These are phyloP conservation scores for Talaromyces sp. DNA, from an alignment of 2,329 filamentous ascomycete species.

Conservation along the genomic window DNA sequence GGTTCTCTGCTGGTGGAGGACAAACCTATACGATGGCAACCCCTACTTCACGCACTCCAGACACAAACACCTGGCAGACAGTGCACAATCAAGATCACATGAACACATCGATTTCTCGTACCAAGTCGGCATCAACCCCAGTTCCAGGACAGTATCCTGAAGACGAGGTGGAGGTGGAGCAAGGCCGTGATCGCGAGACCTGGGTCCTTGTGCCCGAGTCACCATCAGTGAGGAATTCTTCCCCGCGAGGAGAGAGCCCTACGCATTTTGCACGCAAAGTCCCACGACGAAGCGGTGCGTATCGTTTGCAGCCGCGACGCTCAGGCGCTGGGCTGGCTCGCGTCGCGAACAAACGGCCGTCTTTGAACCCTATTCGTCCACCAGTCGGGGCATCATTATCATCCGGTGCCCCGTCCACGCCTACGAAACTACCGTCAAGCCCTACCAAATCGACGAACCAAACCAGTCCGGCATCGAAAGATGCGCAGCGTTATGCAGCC, in stretches of 20 bases:
- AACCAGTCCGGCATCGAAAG: constrained; percentile 36
- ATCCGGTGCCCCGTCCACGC: constrained; percentile 18
- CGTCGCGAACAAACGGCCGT: constrained; percentile 17
- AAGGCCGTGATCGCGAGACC: constrained; percentile 45
- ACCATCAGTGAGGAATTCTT: constrained; percentile 6
- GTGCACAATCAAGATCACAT: constrained; percentile 23
- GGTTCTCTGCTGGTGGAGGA: constrained; percentile 83
- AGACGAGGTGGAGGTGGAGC: constrained; percentile 17
- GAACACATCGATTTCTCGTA: constrained; percentile 13
- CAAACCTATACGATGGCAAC: constrained; percentile 56
- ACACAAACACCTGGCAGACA: constrained; percentile 25
- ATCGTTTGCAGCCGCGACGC: constrained; percentile 19
- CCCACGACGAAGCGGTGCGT: constrained; percentile 17
- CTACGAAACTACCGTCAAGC: constrained; percentile 20
- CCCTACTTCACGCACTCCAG: constrained; percentile 22
- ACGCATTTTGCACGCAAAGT: constrained; percentile 17
- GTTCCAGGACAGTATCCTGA: constrained; percentile 52
- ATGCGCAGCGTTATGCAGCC: constrained; percentile 70
- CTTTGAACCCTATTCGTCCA: constrained; percentile 10
- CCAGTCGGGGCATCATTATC: constrained; percentile 1
- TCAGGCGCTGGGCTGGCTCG: constrained; percentile 20
- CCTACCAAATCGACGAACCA: constrained; percentile 15
- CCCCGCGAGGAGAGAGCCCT: constrained; percentile 13
- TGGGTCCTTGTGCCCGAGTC: constrained; percentile 61
- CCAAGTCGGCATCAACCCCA: constrained; percentile 31